Base-by-base conservation (phyloP, 1,284 basidiomycete species). In the Ustilago tritici region DNA sequence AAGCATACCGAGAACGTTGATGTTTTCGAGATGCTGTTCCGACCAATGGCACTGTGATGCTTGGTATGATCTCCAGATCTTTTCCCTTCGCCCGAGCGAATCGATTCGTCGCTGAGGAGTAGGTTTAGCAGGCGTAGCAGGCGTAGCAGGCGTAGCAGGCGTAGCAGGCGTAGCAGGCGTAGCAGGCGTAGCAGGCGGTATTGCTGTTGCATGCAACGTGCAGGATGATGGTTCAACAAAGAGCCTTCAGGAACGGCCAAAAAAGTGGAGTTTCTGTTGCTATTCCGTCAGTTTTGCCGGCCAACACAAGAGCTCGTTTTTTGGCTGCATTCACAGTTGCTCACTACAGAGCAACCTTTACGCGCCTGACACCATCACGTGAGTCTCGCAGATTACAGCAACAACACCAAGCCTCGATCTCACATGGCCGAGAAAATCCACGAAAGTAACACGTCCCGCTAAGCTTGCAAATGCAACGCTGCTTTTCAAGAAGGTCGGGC, bases 291-390 rank as follows among this genome's bases (percentile, higher is more conserved):
- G 49, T 50, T 50, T 50, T 50, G 49, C 28, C 49, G 12, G 49
- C 28, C 43, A 23, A 55, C 35, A 38, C 55, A 41, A 43, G 23
- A 34, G 40, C 56, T 53, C 6, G 19, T 23, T 31, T 36, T 34
- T 54, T 8, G n/a, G 32, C 57, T 47, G 46, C 57, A 49, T 56
- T 38, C 6, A 53, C 23, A 23, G 38, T 17, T 52, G 35, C 14
- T 15, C 53, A 36, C 10, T 12, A 10, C 10, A 40, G 28, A 46
- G 34, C 28, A 57, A 38, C 15, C 10, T 4, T 8, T 58, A 63
- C 61, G 61, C 61, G 61, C 61, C 61, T 35, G 32, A 15, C 17
- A n/a, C 34, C 61, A 40, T 63, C 61, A 63, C 61, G 61, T 63
- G 61, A 55, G 46, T 19, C n/a, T 61, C n/a, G 23, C 46, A 38